Base-by-base conservation (phyloP, 768 basidiomycete species). In the Hemileccinum impolitum region DNA sequence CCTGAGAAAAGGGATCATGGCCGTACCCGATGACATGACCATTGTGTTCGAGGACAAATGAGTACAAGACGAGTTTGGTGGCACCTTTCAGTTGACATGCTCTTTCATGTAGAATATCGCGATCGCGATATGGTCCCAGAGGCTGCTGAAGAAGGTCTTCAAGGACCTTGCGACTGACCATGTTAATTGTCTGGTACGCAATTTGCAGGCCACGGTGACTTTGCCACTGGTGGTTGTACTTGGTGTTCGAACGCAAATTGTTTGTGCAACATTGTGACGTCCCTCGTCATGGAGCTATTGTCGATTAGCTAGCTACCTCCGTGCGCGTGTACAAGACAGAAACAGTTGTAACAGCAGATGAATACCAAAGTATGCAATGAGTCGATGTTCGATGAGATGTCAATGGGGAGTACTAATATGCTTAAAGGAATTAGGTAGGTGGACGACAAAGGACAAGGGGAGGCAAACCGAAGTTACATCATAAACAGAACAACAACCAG, bases 41-140 rank as follows among this genome's bases (percentile, higher is more conserved):
- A 6, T 59, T 30, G 42, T 47, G 54, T 47, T 68, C 66, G 26
- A 68, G 60, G 25, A 57, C 34, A 42, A 68, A 68, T n/a, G 66
- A 62, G 39, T 68, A 61, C 21, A 68, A 35, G 28, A 61, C 54
- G 23, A 58, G 66, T 21, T 51, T 3, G 32, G 14, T 37, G n/a
- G 10, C 1, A n/a, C 48, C 45, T 14, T 32, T 42, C 45, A 43
- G 50, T 19, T 58, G 55, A 47, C 65, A 66, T 45, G 3, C 19
- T 12, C 54, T 49, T 40, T 51, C 40, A 18, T 54, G 42, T 11
- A 68, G 58, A 43, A 68, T 34, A 18, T 66, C 52, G 21, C 35
- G 34, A 39, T 70, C 66, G 11, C 21, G 54, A 39, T 70, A 70
- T 14, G 66, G 68, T 38, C 66, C 66, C 9, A 68, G 53, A 19